A percentile compares a stretch with the other conserved stretches of the same genome.
phyloP scores from a whole-genome alignment of 2,329 filamentous ascomycete species.

The Neofusicoccum parvum region DNA sequence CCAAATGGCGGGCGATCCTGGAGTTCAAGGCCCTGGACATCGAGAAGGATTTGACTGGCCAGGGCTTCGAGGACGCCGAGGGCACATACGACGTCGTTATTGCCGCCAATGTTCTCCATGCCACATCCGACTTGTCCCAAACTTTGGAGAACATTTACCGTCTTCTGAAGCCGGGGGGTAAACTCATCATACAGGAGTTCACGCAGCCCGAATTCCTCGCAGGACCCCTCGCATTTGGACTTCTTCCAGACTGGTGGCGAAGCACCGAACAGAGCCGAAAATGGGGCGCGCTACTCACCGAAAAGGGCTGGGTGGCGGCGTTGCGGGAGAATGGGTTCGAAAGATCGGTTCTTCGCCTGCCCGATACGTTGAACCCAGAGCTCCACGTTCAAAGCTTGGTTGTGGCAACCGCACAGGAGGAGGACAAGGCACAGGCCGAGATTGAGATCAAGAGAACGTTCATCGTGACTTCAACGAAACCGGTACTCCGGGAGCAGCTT shows the following conservation, averaged over 20 bases:
- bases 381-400: slow-evolving; percentile 9
- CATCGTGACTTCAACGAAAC: slow-evolving; percentile 1
- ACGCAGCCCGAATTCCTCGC: background rate
- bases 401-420: slow-evolving; percentile 1
- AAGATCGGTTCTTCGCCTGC: slow-evolving; percentile 2
- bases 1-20: slow-evolving; percentile 8
- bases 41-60: slow-evolving; percentile 18
- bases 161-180: slow-evolving; percentile 44
- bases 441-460: slow-evolving; percentile 9
- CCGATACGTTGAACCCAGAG: slow-evolving; percentile 3
- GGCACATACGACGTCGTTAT: slow-evolving; percentile 20
- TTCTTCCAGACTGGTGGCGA: slow-evolving; percentile 23
- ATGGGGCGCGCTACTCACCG: slow-evolving; percentile 5
- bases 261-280: slow-evolving; percentile 1
- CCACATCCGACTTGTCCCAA: slow-evolving; percentile 20
- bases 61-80: slow-evolving; percentile 24
- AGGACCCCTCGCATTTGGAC: background rate
- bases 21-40: slow-evolving; percentile 20
- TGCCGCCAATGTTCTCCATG: slow-evolving; percentile 22
- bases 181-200: slow-evolving; percentile 38
- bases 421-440: background rate
- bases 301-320: slow-evolving; percentile 6
- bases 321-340: slow-evolving; percentile 3
- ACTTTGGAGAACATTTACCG: slow-evolving; percentile 24
- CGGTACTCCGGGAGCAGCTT: slow-evolving; percentile 1